Evolutionary conservation across 179 eudicot genomes (phyloP).

Genomic region (Camellia oleifera): DNA sequence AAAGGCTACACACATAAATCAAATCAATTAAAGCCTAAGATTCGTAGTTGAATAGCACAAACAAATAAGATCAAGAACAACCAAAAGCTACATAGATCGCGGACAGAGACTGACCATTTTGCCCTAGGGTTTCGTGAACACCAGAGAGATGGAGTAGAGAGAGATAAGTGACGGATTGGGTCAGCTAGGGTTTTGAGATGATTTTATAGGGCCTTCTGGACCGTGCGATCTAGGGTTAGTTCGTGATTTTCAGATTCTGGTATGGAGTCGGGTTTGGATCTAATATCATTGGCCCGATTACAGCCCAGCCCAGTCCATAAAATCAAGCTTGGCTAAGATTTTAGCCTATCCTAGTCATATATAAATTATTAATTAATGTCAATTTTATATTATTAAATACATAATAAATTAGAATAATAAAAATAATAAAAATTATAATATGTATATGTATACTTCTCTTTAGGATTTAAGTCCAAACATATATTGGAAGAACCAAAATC

Average conservation of each 20-base stretch:
- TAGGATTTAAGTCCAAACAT: too few species aligned
- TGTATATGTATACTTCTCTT: too few species aligned
- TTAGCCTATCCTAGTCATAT: too few species aligned
- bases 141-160: neutral
- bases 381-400: too few species aligned
- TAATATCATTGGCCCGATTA: too few species aligned
- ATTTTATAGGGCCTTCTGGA: neutral
- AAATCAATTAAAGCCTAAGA: neutral
- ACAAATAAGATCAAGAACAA: too few species aligned
- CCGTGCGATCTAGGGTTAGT: slow-evolving; percentile 5
- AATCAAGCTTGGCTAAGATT: too few species aligned
- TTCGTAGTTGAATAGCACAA: neutral
- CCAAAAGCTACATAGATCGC: neutral
- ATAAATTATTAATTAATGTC: too few species aligned
- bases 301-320: too few species aligned
- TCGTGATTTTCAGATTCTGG: neutral
- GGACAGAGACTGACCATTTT: slow-evolving; percentile 2
- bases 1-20: slow-evolving; percentile 48
- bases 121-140: neutral
- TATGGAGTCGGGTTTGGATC: neutral
- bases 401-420: too few species aligned
- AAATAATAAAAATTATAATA: too few species aligned
- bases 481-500: too few species aligned
- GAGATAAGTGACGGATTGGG: neutral
- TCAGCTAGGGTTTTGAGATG: neutral